Conservation (phyloP, 2,329 filamentous ascomycete genomes). For the Capronia americana region DNA sequence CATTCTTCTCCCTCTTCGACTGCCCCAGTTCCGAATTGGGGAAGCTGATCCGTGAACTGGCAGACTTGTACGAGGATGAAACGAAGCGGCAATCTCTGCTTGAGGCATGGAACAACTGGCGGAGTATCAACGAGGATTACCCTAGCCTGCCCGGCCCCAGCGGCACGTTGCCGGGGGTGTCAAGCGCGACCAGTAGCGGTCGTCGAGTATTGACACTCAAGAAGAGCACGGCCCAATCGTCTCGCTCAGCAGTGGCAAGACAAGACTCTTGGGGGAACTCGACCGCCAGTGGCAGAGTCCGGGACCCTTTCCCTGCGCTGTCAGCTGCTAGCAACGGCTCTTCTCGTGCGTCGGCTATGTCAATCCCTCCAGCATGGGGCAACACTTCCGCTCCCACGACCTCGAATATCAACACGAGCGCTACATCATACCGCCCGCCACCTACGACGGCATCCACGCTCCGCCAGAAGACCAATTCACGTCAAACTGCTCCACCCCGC, state of each 20-base stretch:
- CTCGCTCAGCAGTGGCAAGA: constrained; percentile 63
- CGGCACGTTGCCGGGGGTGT: constrained; percentile 66
- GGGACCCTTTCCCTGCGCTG: constrained; percentile 56
- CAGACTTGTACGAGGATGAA: constrained; percentile 88
- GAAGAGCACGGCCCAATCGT: constrained; percentile 72
- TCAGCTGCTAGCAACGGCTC: constrained; percentile 42
- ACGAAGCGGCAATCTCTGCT: constrained; percentile 74
- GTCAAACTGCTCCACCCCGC: constrained; percentile 43
- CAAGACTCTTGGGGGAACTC: constrained; percentile 64
- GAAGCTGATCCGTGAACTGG: constrained; percentile 87
- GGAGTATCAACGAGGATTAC: constrained; percentile 94
- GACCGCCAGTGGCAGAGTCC: constrained; percentile 46
- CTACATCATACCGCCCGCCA: constrained; percentile 22
- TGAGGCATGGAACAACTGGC: constrained; percentile 93
- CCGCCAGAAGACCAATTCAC: constrained; percentile 16
- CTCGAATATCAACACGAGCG: constrained; percentile 39
- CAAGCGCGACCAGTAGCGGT: constrained; percentile 59
- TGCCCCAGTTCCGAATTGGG: constrained; percentile 80
- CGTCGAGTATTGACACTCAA: constrained; percentile 70
- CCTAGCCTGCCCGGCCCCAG: constrained; percentile 80
- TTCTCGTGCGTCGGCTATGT: constrained; percentile 34
- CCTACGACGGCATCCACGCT: constrained; percentile 28
- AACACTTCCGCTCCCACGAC: constrained; percentile 36
- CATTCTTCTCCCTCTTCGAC: constrained; percentile 86
- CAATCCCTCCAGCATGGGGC: constrained; percentile 25